phyloP scores from a whole-genome alignment of 306 rosid genomes.

The Vigna radiata region DNA sequence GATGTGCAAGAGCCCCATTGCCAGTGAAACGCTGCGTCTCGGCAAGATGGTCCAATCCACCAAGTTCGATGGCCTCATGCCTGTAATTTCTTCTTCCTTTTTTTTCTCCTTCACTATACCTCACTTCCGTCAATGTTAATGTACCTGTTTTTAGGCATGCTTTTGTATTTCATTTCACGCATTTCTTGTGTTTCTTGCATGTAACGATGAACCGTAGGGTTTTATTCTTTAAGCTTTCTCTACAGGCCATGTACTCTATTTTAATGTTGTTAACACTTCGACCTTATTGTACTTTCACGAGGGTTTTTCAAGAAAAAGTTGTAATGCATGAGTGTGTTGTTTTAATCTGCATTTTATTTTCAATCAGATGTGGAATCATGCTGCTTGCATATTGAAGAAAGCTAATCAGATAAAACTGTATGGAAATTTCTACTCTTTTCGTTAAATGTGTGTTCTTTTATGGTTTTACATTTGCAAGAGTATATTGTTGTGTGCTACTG shows the following conservation, averaged over 20 bases:
- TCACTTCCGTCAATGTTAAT: not conserved
- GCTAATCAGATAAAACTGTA: conserved; percentile 91
- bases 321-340: not conserved
- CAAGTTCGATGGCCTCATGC: conserved; percentile 96
- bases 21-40: conserved; percentile 75
- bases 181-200: not conserved
- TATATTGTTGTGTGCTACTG: conserved; percentile 12
- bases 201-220: not conserved
- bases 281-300: conserved; percentile 2
- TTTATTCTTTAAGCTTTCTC: not conserved
- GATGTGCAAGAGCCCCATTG: conserved; percentile 75
- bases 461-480: conserved; percentile 35
- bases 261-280: not conserved
- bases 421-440: conserved; percentile 40
- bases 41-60: conserved; percentile 95
- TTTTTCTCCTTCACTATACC: not conserved
- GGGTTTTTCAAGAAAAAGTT: not conserved
- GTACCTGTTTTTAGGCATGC: not conserved
- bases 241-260: not conserved
- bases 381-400: conserved; percentile 76
- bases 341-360: conserved; percentile 33
- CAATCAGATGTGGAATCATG: conserved; percentile 96
- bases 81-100: conserved; percentile 48
- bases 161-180: conserved; percentile 1
- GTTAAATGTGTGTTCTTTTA: conserved; percentile 13